Conservation (phyloP, 805 yeast species). For the Candida tammaniensis region DNA sequence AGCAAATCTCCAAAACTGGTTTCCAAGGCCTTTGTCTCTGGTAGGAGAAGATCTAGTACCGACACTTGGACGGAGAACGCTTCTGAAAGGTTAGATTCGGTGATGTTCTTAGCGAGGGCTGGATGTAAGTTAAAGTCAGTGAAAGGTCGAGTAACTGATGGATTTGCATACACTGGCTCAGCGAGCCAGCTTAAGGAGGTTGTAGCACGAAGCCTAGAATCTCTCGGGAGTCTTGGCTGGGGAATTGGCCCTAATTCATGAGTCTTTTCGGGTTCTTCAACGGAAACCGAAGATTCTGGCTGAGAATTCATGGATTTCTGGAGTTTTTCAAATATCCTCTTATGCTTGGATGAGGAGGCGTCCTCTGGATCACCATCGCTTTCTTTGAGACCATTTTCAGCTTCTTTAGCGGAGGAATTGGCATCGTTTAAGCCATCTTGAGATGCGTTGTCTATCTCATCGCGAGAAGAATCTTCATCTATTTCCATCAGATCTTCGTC, state of each 20-base stretch:
- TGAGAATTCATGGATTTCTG: constrained; percentile 7
- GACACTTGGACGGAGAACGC: constrained; percentile 81
- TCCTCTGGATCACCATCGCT: constrained; percentile 10
- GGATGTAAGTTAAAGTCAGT: constrained; percentile 44
- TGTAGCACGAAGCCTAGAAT: constrained; percentile 33
- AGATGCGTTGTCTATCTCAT: constrained; percentile 5
- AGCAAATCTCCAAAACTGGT: constrained; percentile 72
- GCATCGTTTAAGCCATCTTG: constrained; percentile 6
- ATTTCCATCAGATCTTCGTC: too few relatives aligned
- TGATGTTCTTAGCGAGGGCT: constrained; percentile 45
- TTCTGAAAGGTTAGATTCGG: constrained; percentile 39
- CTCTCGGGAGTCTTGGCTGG: constrained; percentile 70
- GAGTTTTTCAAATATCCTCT: constrained; percentile 46
- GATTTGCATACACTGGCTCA: constrained; percentile 55
- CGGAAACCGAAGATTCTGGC: constrained; percentile 1
- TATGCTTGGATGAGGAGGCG: constrained; percentile 39
- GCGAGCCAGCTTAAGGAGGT: constrained; percentile 64
- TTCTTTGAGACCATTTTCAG: constrained; percentile 12
- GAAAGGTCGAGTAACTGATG: constrained; percentile 48
- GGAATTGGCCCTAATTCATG: constrained; percentile 68
- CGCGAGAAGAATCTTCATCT: too few relatives aligned
- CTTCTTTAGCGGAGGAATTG: constrained; percentile 6
- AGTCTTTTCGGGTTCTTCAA: constrained; percentile 2
- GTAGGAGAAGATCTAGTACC: constrained; percentile 52
- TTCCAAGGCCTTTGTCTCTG: constrained; percentile 30